Conservation (phyloP, 2,329 filamentous ascomycete species). For the Sporothrix brunneoviolacea region DNA sequence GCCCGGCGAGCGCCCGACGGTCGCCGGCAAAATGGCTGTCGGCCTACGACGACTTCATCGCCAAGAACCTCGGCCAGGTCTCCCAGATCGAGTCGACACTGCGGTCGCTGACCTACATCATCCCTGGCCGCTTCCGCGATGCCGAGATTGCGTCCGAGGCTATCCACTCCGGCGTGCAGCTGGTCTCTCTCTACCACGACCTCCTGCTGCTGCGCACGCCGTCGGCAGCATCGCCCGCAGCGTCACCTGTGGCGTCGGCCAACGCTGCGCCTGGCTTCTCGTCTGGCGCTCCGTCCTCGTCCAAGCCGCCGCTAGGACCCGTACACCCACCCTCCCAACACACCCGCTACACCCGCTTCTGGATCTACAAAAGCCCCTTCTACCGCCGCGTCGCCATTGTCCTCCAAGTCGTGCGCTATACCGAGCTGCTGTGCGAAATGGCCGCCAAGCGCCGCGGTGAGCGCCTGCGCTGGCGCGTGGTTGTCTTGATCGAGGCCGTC, state of each 20-base stretch:
- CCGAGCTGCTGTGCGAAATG: constrained; percentile 97
- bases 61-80: constrained; percentile 87
- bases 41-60: constrained; percentile 84
- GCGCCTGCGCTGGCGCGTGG: constrained; percentile 73
- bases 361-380: constrained; percentile 55
- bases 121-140: constrained; percentile 84
- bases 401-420: constrained; percentile 88
- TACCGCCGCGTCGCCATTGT: constrained; percentile 78
- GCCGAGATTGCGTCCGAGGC: constrained; percentile 93
- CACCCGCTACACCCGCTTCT: constrained; percentile 61
- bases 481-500: constrained; percentile 75
- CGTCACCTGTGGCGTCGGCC: neutral
- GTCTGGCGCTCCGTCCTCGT: too few species aligned
- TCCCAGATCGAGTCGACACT: constrained; percentile 92
- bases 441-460: constrained; percentile 80
- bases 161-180: constrained; percentile 78
- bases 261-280: constrained; percentile 26
- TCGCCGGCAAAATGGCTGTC: constrained; percentile 60
- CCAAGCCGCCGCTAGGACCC: constrained; percentile 30
- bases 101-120: constrained; percentile 89
- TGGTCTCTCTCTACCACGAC: constrained; percentile 91
- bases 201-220: constrained; percentile 59
- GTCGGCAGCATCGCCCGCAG: neutral
- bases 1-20: neutral
- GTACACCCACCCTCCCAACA: constrained; percentile 33